phyloP scores from a whole-genome alignment of 2,329 filamentous ascomycete species.

The Colletotrichum chrysophilum region DNA sequence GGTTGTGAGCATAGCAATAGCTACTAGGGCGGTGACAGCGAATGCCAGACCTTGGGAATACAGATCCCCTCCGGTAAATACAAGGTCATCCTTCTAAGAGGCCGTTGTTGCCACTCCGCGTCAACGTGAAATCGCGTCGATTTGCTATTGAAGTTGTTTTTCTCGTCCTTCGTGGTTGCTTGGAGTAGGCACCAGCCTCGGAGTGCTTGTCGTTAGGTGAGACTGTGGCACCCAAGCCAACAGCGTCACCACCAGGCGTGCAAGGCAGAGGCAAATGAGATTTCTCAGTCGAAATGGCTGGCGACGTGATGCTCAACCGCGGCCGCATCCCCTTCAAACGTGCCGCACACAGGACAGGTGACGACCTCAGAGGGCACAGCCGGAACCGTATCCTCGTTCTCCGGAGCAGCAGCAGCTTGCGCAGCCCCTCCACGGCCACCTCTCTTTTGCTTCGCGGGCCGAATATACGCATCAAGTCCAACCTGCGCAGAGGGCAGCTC shows the following conservation, averaged over 20 bases:
- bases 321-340: slow-evolving; percentile 71
- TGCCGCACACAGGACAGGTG: slow-evolving; percentile 69
- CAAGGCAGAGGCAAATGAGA: accelerated
- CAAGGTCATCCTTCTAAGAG: background rate
- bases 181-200: accelerated
- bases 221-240: accelerated
- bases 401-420: background rate
- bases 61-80: background rate
- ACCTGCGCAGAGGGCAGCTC: background rate
- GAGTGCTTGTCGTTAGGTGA: background rate
- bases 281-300: slow-evolving; percentile 50
- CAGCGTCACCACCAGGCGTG: accelerated
- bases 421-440: background rate
- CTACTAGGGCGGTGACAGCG: too few species aligned
- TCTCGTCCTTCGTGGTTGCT: accelerated
- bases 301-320: slow-evolving; percentile 74
- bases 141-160: background rate
- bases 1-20: background rate
- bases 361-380: slow-evolving; percentile 18
- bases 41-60: background rate
- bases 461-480: slow-evolving; percentile 57
- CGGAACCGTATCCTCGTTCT: background rate
- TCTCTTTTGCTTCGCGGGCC: slow-evolving; percentile 26
- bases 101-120: too few species aligned
- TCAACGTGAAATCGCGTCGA: too few species aligned